Percentiles rank a stretch among this genome's conserved stretches.
Conservation (phyloP, 164 flowering plant species). For the Chloranthus sessilifolius region DNA sequence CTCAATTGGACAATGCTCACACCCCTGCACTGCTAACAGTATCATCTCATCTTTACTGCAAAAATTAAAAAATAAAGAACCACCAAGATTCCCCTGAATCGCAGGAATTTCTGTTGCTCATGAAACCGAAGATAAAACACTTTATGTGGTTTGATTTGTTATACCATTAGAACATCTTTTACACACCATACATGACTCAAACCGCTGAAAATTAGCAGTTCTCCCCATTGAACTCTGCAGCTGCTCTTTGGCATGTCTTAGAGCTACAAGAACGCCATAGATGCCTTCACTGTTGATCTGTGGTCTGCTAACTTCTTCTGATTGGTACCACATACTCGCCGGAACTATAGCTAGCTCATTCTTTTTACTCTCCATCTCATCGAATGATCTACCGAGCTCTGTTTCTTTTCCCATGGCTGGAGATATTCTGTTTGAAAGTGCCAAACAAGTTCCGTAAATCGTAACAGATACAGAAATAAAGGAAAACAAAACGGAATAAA, state of each 20-base stretch:
- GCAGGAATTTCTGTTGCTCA: too few relatives aligned
- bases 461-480: background rate
- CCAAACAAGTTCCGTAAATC: constrained; percentile 5
- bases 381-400: constrained; percentile 8
- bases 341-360: constrained; percentile 50
- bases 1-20: too few relatives aligned
- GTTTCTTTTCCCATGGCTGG: constrained; percentile 12
- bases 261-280: constrained; percentile 41
- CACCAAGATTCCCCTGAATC: too few relatives aligned
- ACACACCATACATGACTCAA: constrained; percentile 10
- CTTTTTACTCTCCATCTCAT: constrained; percentile 18
- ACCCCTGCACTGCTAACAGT: too few relatives aligned
- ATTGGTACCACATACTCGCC: constrained; percentile 11
- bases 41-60: too few relatives aligned
- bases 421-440: constrained; percentile 12
- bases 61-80: too few relatives aligned
- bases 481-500: too few relatives aligned
- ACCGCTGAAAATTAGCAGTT: constrained; percentile 9
- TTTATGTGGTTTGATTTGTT: too few relatives aligned
- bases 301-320: constrained; percentile 11
- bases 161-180: constrained; percentile 5
- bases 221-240: constrained; percentile 43
- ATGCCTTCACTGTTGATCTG: constrained; percentile 26
- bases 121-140: too few relatives aligned
- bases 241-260: constrained; percentile 43